These are phyloP conservation scores for Citropsis articulata DNA, from an alignment of 345 rosid genomes.

Conservation along the genomic window DNA sequence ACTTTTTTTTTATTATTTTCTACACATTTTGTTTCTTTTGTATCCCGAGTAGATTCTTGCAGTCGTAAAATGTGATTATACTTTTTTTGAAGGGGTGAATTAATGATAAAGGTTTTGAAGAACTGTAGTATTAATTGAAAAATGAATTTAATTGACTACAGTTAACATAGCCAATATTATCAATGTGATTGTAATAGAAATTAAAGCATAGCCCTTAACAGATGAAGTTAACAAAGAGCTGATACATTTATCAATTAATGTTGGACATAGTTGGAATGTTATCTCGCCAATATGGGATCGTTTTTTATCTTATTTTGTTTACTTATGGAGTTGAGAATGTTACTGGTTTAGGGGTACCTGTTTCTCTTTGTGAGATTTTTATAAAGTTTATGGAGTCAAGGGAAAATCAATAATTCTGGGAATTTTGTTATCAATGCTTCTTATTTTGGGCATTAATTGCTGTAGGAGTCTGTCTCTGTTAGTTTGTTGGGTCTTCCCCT, in stretches of 20 bases:
- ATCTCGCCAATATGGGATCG: not conserved
- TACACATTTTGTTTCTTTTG: not conserved
- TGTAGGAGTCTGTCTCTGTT: not conserved
- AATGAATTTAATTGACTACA: not conserved
- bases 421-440: not conserved
- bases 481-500: not conserved
- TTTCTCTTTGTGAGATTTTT: not conserved
- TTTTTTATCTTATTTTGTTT: not conserved
- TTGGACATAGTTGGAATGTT: not conserved
- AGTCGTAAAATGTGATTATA: not conserved
- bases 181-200: not conserved
- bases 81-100: not conserved
- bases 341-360: not conserved
- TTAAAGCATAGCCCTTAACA: not conserved
- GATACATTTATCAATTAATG: not conserved
- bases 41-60: not conserved
- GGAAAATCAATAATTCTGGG: not conserved
- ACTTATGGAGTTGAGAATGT: not conserved
- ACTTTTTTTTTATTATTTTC: not conserved
- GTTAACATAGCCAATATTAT: not conserved
- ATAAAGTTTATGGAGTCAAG: not conserved
- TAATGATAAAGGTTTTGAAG: not conserved
- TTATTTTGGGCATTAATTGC: not conserved
- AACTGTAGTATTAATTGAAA: not conserved
- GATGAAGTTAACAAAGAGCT: not conserved